These are phyloP conservation scores for Rhododendron simsii DNA, from an alignment of 148 eudicot genomes.

Conservation along the genomic window DNA sequence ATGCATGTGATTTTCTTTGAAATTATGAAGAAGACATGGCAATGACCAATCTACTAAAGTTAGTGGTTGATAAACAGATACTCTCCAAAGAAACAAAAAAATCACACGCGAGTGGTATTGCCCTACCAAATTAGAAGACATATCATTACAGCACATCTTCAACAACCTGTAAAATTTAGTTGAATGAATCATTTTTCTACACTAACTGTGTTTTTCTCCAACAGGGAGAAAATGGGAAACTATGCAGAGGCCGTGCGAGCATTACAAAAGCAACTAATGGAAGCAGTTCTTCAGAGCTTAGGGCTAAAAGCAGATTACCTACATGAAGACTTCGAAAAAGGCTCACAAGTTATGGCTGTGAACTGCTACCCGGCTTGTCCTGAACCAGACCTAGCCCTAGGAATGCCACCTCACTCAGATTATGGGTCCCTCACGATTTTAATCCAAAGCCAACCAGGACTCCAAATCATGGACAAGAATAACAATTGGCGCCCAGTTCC, in stretches of 20 bases:
- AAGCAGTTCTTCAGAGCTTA: neutral
- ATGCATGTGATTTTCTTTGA: neutral
- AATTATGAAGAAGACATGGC: neutral
- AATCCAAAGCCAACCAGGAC: slow-evolving; percentile 21
- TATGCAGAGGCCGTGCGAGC: neutral
- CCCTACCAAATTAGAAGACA: too few relatives aligned
- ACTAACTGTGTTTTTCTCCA: neutral
- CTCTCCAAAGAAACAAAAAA: neutral
- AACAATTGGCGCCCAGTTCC: slow-evolving; percentile 30
- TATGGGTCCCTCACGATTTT: slow-evolving; percentile 1
- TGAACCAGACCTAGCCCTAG: slow-evolving; percentile 13
- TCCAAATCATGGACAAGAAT: slow-evolving; percentile 28
- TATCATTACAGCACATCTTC: too few relatives aligned
- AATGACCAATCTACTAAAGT: neutral
- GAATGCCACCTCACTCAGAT: neutral
- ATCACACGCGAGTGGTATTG: too few relatives aligned
- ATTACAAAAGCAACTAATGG: too few relatives aligned
- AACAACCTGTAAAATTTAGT: too few relatives aligned
- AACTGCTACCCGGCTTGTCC: slow-evolving; percentile 39
- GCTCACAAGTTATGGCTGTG: slow-evolving; percentile 31
- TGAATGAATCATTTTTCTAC: too few relatives aligned
- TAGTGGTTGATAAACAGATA: neutral
- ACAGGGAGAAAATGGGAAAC: neutral
- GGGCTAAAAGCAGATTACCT: neutral
- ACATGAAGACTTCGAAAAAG: slow-evolving; percentile 17